phyloP scores from a whole-genome alignment of 768 basidiomycete species.

The Rhizopogon rudus region DNA sequence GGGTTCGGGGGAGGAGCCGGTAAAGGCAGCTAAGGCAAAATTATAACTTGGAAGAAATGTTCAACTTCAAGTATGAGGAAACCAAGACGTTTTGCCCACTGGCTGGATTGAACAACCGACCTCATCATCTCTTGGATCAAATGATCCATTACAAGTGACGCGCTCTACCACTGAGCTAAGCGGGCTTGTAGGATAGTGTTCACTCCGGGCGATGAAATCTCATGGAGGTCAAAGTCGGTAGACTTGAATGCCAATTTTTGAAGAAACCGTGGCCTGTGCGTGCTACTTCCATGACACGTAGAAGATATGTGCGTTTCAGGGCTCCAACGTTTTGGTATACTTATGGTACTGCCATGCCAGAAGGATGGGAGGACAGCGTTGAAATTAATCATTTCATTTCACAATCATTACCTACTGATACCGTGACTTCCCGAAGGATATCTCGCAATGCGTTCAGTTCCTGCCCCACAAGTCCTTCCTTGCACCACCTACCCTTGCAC shows the following conservation, averaged over 20 bases:
- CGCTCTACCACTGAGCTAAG: slow-evolving; percentile 44
- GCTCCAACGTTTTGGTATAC: slow-evolving; percentile 95
- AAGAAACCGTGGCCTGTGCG: too few species aligned
- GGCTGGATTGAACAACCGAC: slow-evolving; percentile 43
- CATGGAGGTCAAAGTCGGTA: too few species aligned
- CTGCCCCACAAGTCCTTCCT: slow-evolving; percentile 95
- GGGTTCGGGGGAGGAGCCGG: not conserved
- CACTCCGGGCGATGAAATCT: too few species aligned
- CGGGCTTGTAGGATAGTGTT: slow-evolving; percentile 12
- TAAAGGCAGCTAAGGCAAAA: not conserved
- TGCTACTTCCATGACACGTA: slow-evolving; percentile 98
- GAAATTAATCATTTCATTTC: slow-evolving; percentile 57
- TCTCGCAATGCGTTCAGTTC: slow-evolving; percentile 84
- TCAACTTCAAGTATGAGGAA: too few species aligned
- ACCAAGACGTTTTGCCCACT: slow-evolving; percentile 24
- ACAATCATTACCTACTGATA: slow-evolving; percentile 2
- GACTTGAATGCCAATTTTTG: too few species aligned
- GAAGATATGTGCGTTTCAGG: slow-evolving; percentile 99
- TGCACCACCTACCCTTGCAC: slow-evolving; percentile 81
- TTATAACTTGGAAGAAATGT: not conserved
- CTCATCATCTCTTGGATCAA: slow-evolving; percentile 27
- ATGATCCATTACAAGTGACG: slow-evolving; percentile 30
- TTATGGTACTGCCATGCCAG: slow-evolving; percentile 60
- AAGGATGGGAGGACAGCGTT: slow-evolving; percentile 71
- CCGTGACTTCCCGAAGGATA: slow-evolving; percentile 76